phyloP scores from a whole-genome alignment of 805 yeast genomes.

The Lachancea thermotolerans region DNA sequence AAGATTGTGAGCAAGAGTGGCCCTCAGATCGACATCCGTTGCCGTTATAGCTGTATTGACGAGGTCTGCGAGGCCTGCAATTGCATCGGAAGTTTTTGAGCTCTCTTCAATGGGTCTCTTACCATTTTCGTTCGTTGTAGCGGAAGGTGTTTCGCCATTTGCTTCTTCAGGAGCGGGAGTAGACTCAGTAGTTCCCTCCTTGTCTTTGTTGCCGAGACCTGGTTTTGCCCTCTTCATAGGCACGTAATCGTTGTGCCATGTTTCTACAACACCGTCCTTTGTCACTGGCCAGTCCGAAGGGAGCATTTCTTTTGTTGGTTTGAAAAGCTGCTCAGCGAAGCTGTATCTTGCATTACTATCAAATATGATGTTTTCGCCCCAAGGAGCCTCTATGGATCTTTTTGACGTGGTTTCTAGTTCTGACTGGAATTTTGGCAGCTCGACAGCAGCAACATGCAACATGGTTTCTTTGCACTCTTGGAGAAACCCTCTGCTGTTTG shows the following conservation, averaged over 20 bases:
- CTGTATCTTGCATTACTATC: constrained; percentile 49
- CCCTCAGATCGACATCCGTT: constrained; percentile 73
- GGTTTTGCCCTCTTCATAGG: constrained; percentile 57
- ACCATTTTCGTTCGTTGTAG: constrained; percentile 25
- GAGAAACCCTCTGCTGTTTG: constrained; percentile 43
- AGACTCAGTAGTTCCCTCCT: constrained; percentile 25
- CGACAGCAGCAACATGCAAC: constrained; percentile 39
- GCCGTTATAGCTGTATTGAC: constrained; percentile 45
- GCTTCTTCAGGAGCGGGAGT: constrained; percentile 20
- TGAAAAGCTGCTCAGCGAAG: constrained; percentile 68
- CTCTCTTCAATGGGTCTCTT: constrained; percentile 23
- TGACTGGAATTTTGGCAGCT: constrained; percentile 21
- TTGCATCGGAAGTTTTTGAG: constrained; percentile 10
- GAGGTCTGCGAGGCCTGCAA: constrained; percentile 55
- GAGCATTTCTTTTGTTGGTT: constrained; percentile 43
- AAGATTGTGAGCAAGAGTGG: constrained; percentile 82
- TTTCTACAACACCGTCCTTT: constrained; percentile 50
- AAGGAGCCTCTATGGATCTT: constrained; percentile 66
- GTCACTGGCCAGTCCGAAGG: constrained; percentile 30
- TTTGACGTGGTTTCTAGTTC: constrained; percentile 26
- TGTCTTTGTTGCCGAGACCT: constrained; percentile 28
- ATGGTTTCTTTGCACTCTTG: constrained; percentile 74
- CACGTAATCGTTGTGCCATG: constrained; percentile 57
- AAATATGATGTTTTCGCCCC: constrained; percentile 61
- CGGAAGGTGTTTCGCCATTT: constrained; percentile 10